Base-by-base conservation (phyloP, 2,329 filamentous ascomycete genomes). In the Pseudonectria foliicola region DNA sequence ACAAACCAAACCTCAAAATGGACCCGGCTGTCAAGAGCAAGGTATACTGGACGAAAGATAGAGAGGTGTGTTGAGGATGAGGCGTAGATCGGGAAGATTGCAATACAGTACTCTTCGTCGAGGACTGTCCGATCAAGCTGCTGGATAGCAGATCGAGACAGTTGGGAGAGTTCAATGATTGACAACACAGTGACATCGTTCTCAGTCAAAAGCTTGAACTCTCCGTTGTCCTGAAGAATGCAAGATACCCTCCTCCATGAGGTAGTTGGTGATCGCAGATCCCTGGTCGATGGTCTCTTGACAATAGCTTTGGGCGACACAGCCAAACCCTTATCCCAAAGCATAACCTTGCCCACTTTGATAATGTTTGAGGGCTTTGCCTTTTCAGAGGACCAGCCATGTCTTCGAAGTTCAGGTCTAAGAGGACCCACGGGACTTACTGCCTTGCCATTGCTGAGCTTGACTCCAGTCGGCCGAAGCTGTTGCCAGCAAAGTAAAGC, bases 1-100 rank as follows among this genome's bases (percentile, higher is more conserved):
- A 95, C 89, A 52, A 94, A 90, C 92, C 92, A 98, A 10, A 95
- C 92, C 57, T 98, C 92, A 51, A 93, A 95, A n/a, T 94, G 70
- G 6, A 94, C 79, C 27, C 89, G 77, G 16, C 78, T 89, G 48
- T 96, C 90, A 29, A 95, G 64, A 4, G 86, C 84, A 24, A 98
- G 69, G 55, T 94, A 95, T 25, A 96, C 80, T 0, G 92, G 90
- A n/a, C 85, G 79, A 39, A 87, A 80, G 18, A 90, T 75, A 6
- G 83, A 82, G 37, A 90, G 69, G 13, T 82, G 75, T 3, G 77
- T 82, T 2, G 85, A 75, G 13, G 77, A 78, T 8, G 83, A 73
- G 1, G 86, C 80, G 60, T 98, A 96, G 43, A 90, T 89, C 12
- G 92, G 90, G 54, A 95, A 95, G 30, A 98, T 90, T 34, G 86